phyloP scores from a whole-genome alignment of 768 basidiomycete species.

The Lentinus tigrinus region DNA sequence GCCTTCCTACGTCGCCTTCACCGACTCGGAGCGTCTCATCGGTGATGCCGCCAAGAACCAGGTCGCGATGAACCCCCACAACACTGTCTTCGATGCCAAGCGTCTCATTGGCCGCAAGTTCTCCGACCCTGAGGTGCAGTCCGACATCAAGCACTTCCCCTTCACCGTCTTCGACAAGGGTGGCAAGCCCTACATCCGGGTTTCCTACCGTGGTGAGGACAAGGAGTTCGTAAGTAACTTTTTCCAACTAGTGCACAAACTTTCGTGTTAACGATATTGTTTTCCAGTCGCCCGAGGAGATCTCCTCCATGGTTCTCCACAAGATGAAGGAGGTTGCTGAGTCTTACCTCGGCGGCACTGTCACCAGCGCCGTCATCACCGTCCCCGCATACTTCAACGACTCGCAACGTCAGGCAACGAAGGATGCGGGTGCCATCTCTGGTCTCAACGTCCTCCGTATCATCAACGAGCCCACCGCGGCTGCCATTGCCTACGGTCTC shows the following conservation, averaged over 20 bases:
- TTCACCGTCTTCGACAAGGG: slow-evolving; percentile 86
- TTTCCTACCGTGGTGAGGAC: slow-evolving; percentile 89
- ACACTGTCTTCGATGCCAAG: slow-evolving; percentile 98
- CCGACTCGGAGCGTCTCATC: slow-evolving; percentile 93
- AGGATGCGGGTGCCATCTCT: slow-evolving; percentile 93
- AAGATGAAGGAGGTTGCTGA: slow-evolving; percentile 99
- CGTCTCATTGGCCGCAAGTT: slow-evolving; percentile 96
- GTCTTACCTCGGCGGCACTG: slow-evolving; percentile 83
- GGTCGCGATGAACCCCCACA: slow-evolving; percentile 96
- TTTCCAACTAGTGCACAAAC: background rate
- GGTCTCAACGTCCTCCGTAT: slow-evolving; percentile 97
- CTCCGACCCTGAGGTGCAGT: slow-evolving; percentile 79
- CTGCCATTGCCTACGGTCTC: slow-evolving; percentile 97
- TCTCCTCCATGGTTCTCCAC: slow-evolving; percentile 94
- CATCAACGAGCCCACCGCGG: slow-evolving; percentile 98
- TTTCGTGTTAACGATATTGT: slow-evolving; percentile 21
- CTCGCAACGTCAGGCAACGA: slow-evolving; percentile 97
- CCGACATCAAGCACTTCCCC: slow-evolving; percentile 89
- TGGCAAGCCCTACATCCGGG: slow-evolving; percentile 85
- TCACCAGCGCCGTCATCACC: slow-evolving; percentile 92
- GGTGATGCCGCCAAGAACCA: slow-evolving; percentile 99
- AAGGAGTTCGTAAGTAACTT: slow-evolving; percentile 80
- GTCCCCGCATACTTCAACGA: slow-evolving; percentile 99
- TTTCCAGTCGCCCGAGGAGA: slow-evolving; percentile 86
- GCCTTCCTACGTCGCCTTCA: slow-evolving; percentile 94